Evolutionary conservation across 805 yeast genomes (phyloP).

Genomic region (Cyberlindnera suaveolens): DNA sequence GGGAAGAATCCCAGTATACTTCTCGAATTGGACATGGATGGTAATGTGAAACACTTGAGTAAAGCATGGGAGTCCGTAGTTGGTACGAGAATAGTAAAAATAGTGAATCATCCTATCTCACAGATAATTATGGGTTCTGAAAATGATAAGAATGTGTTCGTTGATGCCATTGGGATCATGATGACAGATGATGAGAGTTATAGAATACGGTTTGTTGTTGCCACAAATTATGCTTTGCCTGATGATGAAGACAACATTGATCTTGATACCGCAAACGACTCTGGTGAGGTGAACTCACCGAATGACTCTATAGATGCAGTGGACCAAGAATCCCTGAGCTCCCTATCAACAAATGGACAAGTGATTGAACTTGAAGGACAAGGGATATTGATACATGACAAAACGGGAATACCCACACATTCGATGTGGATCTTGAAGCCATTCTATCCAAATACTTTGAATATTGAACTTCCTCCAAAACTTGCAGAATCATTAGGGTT

Average conservation of each 20-base stretch:
- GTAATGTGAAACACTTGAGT: conserved; percentile 69
- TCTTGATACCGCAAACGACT: conserved; percentile 7
- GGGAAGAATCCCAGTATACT: conserved; percentile 69
- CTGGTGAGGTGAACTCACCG: not conserved
- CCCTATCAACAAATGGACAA: conserved; percentile 51
- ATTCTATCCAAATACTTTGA: conserved; percentile 55
- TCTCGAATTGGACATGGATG: conserved; percentile 75
- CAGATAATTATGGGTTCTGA: conserved; percentile 58
- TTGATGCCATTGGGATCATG: conserved; percentile 67
- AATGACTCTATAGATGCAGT: conserved; percentile 12
- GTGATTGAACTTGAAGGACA: conserved; percentile 84
- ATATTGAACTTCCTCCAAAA: conserved; percentile 62
- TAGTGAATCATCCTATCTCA: conserved; percentile 52
- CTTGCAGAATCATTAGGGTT: conserved; percentile 78
- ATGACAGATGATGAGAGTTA: conserved; percentile 67
- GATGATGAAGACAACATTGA: conserved; percentile 17
- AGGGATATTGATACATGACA: conserved; percentile 75
- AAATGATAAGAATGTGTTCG: conserved; percentile 61
- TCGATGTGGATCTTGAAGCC: conserved; percentile 94
- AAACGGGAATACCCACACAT: conserved; percentile 57
- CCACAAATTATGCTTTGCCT: conserved; percentile 26
- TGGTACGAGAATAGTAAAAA: conserved; percentile 54
- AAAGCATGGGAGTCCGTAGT: conserved; percentile 75
- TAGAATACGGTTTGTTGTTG: conserved; percentile 64
- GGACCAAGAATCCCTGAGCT: conserved; percentile 28